Evolutionary conservation across 2,329 filamentous ascomycete genomes (phyloP).

Genomic region (Cladosporium sp.): DNA sequence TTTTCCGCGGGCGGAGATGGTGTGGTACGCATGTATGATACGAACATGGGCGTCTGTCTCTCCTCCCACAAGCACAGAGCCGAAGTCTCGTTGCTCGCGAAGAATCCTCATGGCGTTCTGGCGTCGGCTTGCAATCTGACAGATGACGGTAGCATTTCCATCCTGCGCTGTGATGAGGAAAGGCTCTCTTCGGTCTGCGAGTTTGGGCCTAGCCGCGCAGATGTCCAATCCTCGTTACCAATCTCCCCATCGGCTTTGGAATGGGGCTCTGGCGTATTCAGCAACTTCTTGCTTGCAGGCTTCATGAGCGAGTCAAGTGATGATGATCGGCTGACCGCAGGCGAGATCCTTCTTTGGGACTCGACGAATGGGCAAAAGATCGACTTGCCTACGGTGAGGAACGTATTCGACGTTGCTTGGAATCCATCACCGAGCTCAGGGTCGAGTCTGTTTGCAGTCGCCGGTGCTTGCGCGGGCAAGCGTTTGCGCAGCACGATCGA

Average conservation of each 20-base stretch:
- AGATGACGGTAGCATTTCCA: conserved; percentile 19
- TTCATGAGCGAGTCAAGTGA: conserved; percentile 41
- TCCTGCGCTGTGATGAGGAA: conserved; percentile 17
- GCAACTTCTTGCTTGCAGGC: conserved; percentile 50
- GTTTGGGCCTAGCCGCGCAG: conserved; percentile 14
- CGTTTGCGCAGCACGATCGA: conserved; percentile 48
- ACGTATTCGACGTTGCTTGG: conserved; percentile 58
- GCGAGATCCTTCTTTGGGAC: conserved; percentile 54
- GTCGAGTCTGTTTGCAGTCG: conserved; percentile 49
- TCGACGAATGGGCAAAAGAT: conserved; percentile 39
- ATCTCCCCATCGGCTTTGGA: conserved; percentile 44
- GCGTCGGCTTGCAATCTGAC: conserved; percentile 45
- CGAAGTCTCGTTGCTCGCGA: conserved; percentile 47
- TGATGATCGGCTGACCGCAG: conserved; percentile 38
- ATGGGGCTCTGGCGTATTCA: conserved; percentile 43
- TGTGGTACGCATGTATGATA: conserved; percentile 40
- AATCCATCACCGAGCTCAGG: conserved; percentile 41
- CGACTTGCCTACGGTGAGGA: conserved; percentile 45
- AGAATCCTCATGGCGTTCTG: conserved; percentile 36
- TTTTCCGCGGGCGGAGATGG: conserved; percentile 51
- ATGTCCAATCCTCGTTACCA: conserved; percentile 22
- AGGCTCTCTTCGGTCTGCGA: neutral
- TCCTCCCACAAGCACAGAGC: neutral
- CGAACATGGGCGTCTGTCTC: neutral
- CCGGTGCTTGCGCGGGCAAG: conserved; percentile 39